Conservation (phyloP, 306 rosid genomes). For the Trifolium pratense region DNA sequence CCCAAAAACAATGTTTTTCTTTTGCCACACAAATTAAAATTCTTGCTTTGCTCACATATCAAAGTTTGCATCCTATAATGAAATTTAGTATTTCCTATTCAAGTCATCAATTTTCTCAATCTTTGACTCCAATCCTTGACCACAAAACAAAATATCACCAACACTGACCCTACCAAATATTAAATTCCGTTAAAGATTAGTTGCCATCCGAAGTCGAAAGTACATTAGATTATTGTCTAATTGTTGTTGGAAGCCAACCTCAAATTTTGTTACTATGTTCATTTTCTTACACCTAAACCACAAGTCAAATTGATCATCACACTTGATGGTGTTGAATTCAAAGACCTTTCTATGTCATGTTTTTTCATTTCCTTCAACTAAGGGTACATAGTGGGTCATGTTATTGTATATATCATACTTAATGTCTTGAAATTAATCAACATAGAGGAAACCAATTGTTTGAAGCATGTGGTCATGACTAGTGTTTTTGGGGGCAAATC, state of each 20-base stretch:
- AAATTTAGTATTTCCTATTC: constrained; percentile 1
- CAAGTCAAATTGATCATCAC: constrained; percentile 44
- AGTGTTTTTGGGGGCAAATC: constrained; percentile 45
- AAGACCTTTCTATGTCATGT: constrained; percentile 46
- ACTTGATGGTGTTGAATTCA: constrained; percentile 39
- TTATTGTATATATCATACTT: constrained; percentile 34
- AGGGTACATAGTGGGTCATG: constrained; percentile 49
- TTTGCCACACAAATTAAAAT: constrained; percentile 46
- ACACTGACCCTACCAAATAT: constrained; percentile 51
- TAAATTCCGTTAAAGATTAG: constrained; percentile 46
- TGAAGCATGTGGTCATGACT: constrained; percentile 44
- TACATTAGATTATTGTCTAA: constrained; percentile 62
- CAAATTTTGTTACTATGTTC: constrained; percentile 33
- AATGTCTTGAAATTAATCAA: constrained; percentile 34
- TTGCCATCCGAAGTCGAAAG: constrained; percentile 52
- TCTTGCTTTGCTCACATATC: constrained; percentile 25
- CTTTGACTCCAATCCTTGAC: constrained; percentile 42
- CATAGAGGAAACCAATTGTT: constrained; percentile 50
- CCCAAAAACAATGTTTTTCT: constrained; percentile 44
- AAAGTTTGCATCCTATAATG: background rate
- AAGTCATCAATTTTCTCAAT: constrained; percentile 9
- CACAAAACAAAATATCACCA: constrained; percentile 14
- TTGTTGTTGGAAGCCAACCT: constrained; percentile 63
- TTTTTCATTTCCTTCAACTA: constrained; percentile 29
- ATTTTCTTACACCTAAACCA: constrained; percentile 33